Base-by-base conservation (phyloP, 768 basidiomycete species). In the Hirschioporus abietinus region DNA sequence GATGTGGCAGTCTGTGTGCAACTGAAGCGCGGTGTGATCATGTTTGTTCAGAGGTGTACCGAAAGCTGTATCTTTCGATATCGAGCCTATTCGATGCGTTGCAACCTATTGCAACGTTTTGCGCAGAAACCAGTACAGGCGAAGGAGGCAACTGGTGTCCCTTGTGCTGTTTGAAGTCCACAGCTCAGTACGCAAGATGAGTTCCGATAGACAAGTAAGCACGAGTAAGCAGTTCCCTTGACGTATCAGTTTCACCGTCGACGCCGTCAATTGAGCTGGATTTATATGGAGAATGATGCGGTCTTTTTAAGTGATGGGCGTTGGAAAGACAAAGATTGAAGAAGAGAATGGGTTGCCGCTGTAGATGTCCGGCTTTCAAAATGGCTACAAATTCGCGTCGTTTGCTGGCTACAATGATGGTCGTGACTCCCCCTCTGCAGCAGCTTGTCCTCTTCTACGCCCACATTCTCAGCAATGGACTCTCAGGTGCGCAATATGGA, bases 21-120 rank as follows among this genome's bases (percentile, higher is more conserved):
- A 64, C 82, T 86, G 75, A 92, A 92, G 62, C 80, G 83, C 59
- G 91, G 91, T 18, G 91, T 92, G 72, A 92, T 89, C 91, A 92
- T 92, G 63, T 64, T 68, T 52, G 12, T 15, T 10, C 20, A 52
- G 42, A 52, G 20, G 42, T 52, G 20, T 15, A 6, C 42, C 42
- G 20, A 20, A 52, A 52, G 4, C 42, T 10, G 42, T 52, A 20
- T 20, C 15, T 52, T 52, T 52, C 42, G 42, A 52, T 52, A 3
- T 12, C 15, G 42, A 52, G 42, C 42, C 42, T 52, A 52, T 52
- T 52, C 20, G 42, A 15, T 20, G 42, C 42, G 42, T 20, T 20
- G 42, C 42, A 20, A 52, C 42, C 20, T 3, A 52, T 20, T 20
- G 42, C 42, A 52, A 52, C 12, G 42, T 52, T 52, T 52, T 52